Base-by-base conservation (phyloP, 192 early-diverging fungal genomes). In the Coemansia sp. region DNA sequence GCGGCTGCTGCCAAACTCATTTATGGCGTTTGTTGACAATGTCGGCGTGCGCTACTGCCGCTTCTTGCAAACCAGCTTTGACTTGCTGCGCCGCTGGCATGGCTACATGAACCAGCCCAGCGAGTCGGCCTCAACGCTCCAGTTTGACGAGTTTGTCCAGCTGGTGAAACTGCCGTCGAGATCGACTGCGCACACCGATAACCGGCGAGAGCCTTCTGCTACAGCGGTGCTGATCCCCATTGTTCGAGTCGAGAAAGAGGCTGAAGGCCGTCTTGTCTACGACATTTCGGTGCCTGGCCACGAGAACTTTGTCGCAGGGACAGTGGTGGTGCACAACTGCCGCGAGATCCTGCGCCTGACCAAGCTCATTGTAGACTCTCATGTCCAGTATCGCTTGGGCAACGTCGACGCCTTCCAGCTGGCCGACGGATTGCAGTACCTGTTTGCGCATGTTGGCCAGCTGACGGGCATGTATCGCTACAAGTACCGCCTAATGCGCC, bases 391-490 rank as follows among this genome's bases (percentile, higher is more conserved):
- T 66, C 91, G 97, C 37, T 82, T 99, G 35, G 95, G 95, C 43
- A 98, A 99, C 70, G 91, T 98, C 9, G 95, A 99, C 83, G 95
- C 97, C 15, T 99, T 94, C 87, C 97, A 99, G 80, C 84, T 99
- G 40, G 97, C 97, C 12, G 97, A 99, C 78, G 97, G 97, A 43
- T 82, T 99, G 60, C 97, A 99, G 77, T 99, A 99, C 60, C 93
- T 93, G 52, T 98, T 99, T 84, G 89, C 97, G 3, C 97, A 99
- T 69, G 94, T 99, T 14, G 97, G 97, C 29, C 97, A 99, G 77
- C 76, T 99, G 53, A 98, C 97, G 14, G 97, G 97, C 58, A 99
- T 99, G 94, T 99, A 99, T 82, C 88, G 95, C 59, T 98, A 99
- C 85, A 99, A 99, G 83, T 99, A 99, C 77, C 83, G 90, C 36